Evolutionary conservation across 805 yeast genomes (phyloP).

Genomic region (Brettanomyces bruxellensis): DNA sequence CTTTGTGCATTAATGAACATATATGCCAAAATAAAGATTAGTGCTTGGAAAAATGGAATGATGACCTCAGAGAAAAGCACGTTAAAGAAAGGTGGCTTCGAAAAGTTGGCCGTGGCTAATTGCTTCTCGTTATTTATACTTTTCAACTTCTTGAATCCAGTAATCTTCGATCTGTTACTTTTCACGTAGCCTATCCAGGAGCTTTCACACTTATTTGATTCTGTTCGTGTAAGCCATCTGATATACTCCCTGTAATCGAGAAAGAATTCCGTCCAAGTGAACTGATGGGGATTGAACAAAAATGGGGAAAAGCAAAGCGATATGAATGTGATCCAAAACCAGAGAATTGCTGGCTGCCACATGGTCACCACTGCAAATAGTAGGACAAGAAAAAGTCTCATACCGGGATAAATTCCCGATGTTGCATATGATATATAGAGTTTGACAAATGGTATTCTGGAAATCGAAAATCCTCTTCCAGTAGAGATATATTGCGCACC

Average conservation of each 20-base stretch:
- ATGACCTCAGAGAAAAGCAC: constrained; percentile 72
- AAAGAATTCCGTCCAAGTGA: constrained; percentile 37
- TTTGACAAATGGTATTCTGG: constrained; percentile 62
- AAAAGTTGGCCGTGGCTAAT: constrained; percentile 33
- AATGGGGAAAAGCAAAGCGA: constrained; percentile 42
- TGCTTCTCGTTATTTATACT: constrained; percentile 55
- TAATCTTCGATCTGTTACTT: constrained; percentile 73
- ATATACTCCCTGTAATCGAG: constrained; percentile 40
- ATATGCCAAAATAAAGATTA: constrained; percentile 63
- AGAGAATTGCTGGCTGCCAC: constrained; percentile 67
- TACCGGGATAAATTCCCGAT: constrained; percentile 72
- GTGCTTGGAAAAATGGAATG: constrained; percentile 62
- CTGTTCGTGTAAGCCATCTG: constrained; percentile 79
- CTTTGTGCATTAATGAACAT: constrained; percentile 80
- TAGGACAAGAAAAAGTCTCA: constrained; percentile 57
- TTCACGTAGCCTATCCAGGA: constrained; percentile 80
- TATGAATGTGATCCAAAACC: constrained; percentile 45
- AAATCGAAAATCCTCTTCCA: constrained; percentile 89
- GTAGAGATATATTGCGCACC: constrained; percentile 90
- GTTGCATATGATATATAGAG: constrained; percentile 71
- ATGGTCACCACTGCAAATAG: constrained; percentile 70
- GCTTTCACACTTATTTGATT: constrained; percentile 50
- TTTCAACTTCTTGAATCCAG: constrained; percentile 81
- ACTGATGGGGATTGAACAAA: constrained; percentile 46
- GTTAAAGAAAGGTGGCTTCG: constrained; percentile 72